Conservation (phyloP, 2,329 filamentous ascomycete species). For the Neonectria neomacrospora region DNA sequence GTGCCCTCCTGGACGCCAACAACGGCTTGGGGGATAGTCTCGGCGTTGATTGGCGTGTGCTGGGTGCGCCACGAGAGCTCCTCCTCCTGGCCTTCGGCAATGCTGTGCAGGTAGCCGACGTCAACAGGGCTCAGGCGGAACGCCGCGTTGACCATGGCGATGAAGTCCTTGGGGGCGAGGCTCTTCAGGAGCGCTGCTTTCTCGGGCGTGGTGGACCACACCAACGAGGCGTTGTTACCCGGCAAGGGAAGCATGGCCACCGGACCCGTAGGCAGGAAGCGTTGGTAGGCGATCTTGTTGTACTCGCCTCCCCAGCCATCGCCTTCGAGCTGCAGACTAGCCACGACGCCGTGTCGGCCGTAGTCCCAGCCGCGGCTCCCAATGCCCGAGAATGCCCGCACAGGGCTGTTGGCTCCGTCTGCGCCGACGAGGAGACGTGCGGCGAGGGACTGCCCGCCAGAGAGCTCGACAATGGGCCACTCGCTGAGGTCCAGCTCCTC, state of each 20-base stretch:
- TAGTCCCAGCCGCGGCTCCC: constrained; percentile 93
- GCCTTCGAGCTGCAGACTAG: constrained; percentile 80
- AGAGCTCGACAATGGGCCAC: constrained; percentile 87
- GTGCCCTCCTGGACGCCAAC: constrained; percentile 79
- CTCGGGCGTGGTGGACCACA: constrained; percentile 92
- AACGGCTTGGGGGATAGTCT: constrained; percentile 72
- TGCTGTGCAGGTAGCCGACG: constrained; percentile 82
- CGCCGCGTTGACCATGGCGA: constrained; percentile 90
- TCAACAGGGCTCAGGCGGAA: constrained; percentile 86
- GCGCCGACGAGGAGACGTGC: constrained; percentile 91
- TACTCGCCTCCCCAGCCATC: constrained; percentile 64
- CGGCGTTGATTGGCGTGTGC: constrained; percentile 69
- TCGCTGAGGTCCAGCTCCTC: constrained; percentile 80
- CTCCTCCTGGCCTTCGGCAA: constrained; percentile 68
- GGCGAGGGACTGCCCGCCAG: constrained; percentile 73
- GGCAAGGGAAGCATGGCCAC: constrained; percentile 92
- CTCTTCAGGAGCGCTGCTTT: constrained; percentile 83
- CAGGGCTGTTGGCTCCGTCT: constrained; percentile 94
- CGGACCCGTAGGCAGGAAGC: constrained; percentile 92
- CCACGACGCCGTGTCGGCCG: constrained; percentile 87
- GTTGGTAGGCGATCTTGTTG: constrained; percentile 86
- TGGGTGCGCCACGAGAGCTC: constrained; percentile 86
- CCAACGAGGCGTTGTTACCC: constrained; percentile 82
- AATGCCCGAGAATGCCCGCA: constrained; percentile 89
- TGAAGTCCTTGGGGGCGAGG: constrained; percentile 77